Evolutionary conservation across 2,329 filamentous ascomycete genomes (phyloP), one percentile per base, ranked within the genome.

Genomic region (Helotiales sp.): DNA sequence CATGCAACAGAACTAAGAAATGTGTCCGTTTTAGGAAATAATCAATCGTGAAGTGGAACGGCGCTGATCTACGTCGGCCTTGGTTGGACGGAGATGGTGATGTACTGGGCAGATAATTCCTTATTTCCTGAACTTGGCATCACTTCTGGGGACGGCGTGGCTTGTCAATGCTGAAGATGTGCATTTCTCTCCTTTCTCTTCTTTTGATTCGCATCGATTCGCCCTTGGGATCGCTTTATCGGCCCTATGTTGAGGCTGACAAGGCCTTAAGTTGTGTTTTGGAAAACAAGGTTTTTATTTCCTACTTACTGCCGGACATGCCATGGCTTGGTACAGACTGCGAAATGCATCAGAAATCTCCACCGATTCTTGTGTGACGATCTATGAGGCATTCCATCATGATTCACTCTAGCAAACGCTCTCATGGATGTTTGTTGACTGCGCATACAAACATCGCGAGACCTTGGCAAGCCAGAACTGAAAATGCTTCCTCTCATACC

Each of bases 271-370:
- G 17, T 45, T n/a, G 3, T 15, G 17, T 30, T 26, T 52, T 52
- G 49, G 49, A 24, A n/a, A 26, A 52, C 5, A 26, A 30, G 17
- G 30, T 10, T 2, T 15, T 28, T 28, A 45, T 20, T 20, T 45
- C n/a, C 13, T 15, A 17, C 37, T 5, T 17, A 43, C 37, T 17
- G 5, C n/a, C 40, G 10, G 17, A 5, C 7, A 45, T 45, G 40
- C 40, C 40, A 45, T 45, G 40, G 5, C 40, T 45, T 45, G 40
- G 40, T 45, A 20, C 13, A n/a, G n/a, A 45, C 3, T 45, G 40
- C 40, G 40, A 45, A 8, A 7, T 63, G 61, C 49, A 57, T 45
- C 61, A 54, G 26, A 63, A 26, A 37, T 20, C 17, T 45, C n/a
- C n/a, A n/a, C n/a, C n/a, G n/a, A n/a, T n/a, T n/a, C n/a, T n/a